Conservation (phyloP, 768 basidiomycete species). For the Rhizopogon roseolus region DNA sequence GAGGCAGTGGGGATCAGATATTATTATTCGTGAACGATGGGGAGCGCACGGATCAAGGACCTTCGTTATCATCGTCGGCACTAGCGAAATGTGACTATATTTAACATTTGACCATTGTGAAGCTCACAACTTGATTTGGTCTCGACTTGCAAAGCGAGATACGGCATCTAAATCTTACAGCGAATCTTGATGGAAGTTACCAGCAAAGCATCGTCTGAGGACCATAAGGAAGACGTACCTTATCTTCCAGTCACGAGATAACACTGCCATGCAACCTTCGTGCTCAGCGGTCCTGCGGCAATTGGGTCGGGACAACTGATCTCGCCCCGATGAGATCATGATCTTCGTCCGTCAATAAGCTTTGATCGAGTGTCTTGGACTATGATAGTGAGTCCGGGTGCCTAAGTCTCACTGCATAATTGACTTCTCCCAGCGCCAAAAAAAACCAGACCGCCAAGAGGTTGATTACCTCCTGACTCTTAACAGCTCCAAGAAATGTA, state of each 20-base stretch:
- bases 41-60: neutral
- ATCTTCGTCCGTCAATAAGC: neutral
- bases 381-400: neutral
- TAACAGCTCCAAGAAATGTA: neutral
- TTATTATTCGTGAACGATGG: neutral
- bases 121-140: neutral
- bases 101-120: neutral
- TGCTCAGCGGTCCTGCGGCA: neutral
- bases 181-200: neutral
- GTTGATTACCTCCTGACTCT: neutral
- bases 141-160: neutral
- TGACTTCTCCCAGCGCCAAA: neutral
- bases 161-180: neutral
- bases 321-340: slow-evolving; percentile 1
- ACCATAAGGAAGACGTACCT: neutral
- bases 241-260: neutral
- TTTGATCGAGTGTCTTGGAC: neutral
- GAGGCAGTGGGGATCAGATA: neutral
- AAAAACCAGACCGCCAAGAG: neutral
- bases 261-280: neutral
- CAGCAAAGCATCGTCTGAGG: neutral
- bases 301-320: neutral
- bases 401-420: slow-evolving; percentile 1
- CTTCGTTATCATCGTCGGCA: neutral
- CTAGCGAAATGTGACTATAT: neutral